Evolutionary conservation across 2,329 filamentous ascomycete species (phyloP).

Genomic region (Lachnellula suecica): DNA sequence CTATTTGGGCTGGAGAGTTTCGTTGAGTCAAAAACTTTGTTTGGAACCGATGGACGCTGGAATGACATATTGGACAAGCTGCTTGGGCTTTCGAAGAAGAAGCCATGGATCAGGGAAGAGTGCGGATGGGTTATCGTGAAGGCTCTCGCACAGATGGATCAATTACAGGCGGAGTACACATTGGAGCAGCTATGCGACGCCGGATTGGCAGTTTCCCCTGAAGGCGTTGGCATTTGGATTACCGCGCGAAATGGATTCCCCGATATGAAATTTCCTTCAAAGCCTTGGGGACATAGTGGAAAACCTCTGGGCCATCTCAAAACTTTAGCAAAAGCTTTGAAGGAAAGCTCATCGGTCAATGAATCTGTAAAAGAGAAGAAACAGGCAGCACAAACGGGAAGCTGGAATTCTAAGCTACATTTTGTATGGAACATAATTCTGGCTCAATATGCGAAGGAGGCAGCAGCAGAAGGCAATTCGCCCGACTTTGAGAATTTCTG

Average conservation of each 20-base stretch:
- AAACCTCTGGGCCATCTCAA: constrained; percentile 73
- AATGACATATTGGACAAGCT: constrained; percentile 69
- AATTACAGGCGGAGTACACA: constrained; percentile 56
- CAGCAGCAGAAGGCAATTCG: constrained; percentile 28
- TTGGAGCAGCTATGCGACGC: constrained; percentile 61
- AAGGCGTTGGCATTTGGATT: constrained; percentile 89
- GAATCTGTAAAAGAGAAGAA: constrained; percentile 25
- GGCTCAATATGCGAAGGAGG: constrained; percentile 44
- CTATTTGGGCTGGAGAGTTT: constrained; percentile 87
- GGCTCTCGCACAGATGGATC: constrained; percentile 61
- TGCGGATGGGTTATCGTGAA: constrained; percentile 82
- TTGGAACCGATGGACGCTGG: constrained; percentile 61
- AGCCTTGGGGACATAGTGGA: constrained; percentile 66
- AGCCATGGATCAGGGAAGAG: constrained; percentile 86
- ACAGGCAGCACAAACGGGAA: constrained; percentile 53
- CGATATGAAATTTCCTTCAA: constrained; percentile 61
- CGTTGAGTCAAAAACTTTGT: constrained; percentile 73
- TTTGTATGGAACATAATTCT: constrained; percentile 87
- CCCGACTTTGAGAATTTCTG: constrained; percentile 73
- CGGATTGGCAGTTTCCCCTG: constrained; percentile 75
- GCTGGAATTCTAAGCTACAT: constrained; percentile 77
- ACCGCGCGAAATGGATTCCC: constrained; percentile 64
- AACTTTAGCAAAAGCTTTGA: constrained; percentile 73
- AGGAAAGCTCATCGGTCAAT: constrained; percentile 63
- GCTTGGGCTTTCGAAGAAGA: constrained; percentile 73